Conservation (phyloP, 1,284 basidiomycete genomes). For the Exsudoporus floridanus region DNA sequence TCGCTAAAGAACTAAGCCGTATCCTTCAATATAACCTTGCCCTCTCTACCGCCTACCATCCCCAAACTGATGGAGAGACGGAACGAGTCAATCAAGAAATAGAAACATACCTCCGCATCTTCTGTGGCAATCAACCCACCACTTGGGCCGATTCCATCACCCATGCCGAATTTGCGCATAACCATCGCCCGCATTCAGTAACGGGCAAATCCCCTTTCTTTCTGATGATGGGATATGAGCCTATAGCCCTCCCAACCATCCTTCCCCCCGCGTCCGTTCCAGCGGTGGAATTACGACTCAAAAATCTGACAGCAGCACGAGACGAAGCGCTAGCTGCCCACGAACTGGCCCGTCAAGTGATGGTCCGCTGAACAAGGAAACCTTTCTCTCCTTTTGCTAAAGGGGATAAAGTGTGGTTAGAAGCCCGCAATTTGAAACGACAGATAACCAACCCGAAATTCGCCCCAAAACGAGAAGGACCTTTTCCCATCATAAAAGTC, state of each 20-base stretch:
- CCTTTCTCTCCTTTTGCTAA: neutral
- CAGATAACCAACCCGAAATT: neutral
- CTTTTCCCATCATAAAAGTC: neutral
- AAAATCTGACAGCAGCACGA: neutral
- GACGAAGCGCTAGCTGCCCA: neutral
- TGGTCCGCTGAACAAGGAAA: fast-evolving
- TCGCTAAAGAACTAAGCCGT: too few relatives aligned
- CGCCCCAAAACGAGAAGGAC: neutral
- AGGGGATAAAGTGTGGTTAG: neutral
- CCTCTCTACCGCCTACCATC: neutral
- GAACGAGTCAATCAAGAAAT: neutral
- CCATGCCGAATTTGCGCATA: neutral
- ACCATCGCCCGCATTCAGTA: neutral
- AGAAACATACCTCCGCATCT: neutral
- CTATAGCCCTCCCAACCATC: neutral
- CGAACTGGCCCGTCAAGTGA: neutral
- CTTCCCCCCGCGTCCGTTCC: neutral
- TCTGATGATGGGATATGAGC: neutral
- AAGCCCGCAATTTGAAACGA: neutral
- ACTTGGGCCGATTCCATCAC: neutral
- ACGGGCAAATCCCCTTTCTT: neutral
- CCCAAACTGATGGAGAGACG: neutral
- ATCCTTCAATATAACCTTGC: too few relatives aligned
- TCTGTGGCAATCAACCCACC: neutral
- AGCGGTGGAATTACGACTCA: fast-evolving